Evolutionary conservation across 2,329 filamentous ascomycete species (phyloP).

Genomic region (Ceratocystis cubensis): DNA sequence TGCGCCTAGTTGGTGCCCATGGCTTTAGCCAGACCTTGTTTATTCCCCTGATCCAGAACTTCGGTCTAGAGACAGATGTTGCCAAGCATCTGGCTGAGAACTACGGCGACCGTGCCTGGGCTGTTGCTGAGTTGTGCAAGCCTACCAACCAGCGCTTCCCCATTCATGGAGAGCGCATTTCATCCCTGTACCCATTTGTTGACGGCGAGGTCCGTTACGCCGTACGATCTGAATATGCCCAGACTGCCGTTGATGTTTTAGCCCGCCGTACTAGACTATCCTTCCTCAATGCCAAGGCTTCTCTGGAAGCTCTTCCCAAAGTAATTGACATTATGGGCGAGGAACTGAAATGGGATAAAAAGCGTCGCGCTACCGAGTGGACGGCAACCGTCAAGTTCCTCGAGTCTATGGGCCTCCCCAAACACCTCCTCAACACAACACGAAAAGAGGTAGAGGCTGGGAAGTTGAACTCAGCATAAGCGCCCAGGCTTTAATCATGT

Average conservation of each 20-base stretch:
- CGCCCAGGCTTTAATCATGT: not conserved
- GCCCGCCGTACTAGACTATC: slow-evolving; percentile 73
- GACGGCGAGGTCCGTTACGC: slow-evolving; percentile 87
- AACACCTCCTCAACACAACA: slow-evolving; percentile 45
- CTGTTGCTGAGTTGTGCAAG: slow-evolving; percentile 66
- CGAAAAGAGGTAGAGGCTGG: slow-evolving; percentile 49
- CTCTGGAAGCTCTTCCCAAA: slow-evolving; percentile 68
- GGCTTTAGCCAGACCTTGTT: slow-evolving; percentile 81
- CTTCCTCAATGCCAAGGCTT: slow-evolving; percentile 84
- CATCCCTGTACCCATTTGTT: slow-evolving; percentile 72
- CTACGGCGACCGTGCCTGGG: slow-evolving; percentile 89
- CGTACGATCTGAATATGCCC: slow-evolving; percentile 77
- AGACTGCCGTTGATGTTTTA: slow-evolving; percentile 79
- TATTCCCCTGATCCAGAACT: slow-evolving; percentile 90
- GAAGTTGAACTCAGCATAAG: slow-evolving; percentile 41
- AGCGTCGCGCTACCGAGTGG: slow-evolving; percentile 70
- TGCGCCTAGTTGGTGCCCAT: slow-evolving; percentile 71
- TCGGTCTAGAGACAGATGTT: slow-evolving; percentile 80
- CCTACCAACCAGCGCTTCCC: slow-evolving; percentile 72
- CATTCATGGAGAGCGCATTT: slow-evolving; percentile 67
- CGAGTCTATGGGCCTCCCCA: slow-evolving; percentile 53
- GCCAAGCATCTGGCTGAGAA: slow-evolving; percentile 77
- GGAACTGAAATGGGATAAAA: slow-evolving; percentile 65
- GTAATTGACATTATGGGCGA: slow-evolving; percentile 83
- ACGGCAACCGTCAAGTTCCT: slow-evolving; percentile 53